Evolutionary conservation across 495 filamentous ascomycete species (phyloP).

Genomic region (Penicillium daleae): DNA sequence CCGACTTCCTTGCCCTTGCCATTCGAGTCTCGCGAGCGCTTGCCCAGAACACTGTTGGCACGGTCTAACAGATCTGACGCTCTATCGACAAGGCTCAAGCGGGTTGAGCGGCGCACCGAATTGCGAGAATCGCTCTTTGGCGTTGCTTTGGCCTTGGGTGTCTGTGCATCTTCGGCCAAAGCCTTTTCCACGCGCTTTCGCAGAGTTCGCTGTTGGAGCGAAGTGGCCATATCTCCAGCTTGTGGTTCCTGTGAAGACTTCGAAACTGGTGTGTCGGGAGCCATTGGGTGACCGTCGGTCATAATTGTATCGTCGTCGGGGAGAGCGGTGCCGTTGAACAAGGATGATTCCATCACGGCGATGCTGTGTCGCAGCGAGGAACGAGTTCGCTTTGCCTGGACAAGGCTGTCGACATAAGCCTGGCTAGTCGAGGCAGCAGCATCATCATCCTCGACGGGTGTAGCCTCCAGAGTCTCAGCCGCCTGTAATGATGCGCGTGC

Average conservation of each 20-base stretch:
- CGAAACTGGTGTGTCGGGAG: conserved; percentile 46
- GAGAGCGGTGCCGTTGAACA: conserved; percentile 41
- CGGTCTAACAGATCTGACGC: conserved; percentile 49
- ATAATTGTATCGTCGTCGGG: conserved; percentile 40
- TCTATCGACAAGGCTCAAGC: conserved; percentile 47
- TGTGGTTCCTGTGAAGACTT: conserved; percentile 46
- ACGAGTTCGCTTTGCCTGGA: conserved; percentile 38
- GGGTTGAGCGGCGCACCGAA: conserved; percentile 42
- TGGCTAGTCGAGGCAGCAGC: conserved; percentile 48
- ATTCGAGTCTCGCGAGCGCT: conserved; percentile 51
- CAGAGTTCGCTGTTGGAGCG: conserved; percentile 47
- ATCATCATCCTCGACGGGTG: conserved; percentile 30
- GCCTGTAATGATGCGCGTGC: conserved; percentile 47
- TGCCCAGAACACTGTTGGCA: conserved; percentile 55
- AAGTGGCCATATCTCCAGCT: conserved; percentile 36
- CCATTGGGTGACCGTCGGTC: conserved; percentile 40
- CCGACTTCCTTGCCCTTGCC: conserved; percentile 48
- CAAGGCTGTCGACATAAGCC: conserved; percentile 38
- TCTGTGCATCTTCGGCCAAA: conserved; percentile 51
- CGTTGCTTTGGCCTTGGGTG: conserved; percentile 16
- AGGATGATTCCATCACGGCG: conserved; percentile 48
- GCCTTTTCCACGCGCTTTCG: conserved; percentile 54
- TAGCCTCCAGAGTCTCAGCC: conserved; percentile 32
- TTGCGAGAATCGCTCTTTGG: conserved; percentile 22
- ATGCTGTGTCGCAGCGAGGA: conserved; percentile 49